Percentiles rank a stretch among this genome's conserved stretches.
phyloP scores from a whole-genome alignment of 257 asterid genomes.

The Fraxinus cuspidata region DNA sequence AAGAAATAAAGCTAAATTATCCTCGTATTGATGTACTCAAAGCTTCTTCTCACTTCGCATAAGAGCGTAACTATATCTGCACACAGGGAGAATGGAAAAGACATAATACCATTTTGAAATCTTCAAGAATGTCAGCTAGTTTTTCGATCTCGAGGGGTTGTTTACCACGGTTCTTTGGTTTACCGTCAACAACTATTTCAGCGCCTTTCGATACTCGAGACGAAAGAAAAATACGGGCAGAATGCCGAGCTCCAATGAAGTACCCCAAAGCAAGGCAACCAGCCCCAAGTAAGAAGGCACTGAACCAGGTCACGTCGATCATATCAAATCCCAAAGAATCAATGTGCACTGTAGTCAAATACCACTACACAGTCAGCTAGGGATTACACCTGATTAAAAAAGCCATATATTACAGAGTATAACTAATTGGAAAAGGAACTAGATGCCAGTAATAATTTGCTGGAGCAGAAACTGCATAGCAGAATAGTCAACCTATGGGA shows the following conservation, averaged over 20 bases:
- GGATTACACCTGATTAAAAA: background rate
- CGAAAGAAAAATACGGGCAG: constrained; percentile 36
- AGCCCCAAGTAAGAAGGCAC: constrained; percentile 72
- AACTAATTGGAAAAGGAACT: background rate
- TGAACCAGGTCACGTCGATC: constrained; percentile 79
- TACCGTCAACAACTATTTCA: constrained; percentile 35
- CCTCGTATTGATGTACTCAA: constrained; percentile 15
- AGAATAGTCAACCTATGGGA: constrained; percentile 1
- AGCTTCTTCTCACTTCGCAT: background rate
- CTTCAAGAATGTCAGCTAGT: constrained; percentile 81
- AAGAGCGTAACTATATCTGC: background rate
- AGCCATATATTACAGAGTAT: background rate
- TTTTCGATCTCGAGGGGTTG: constrained; percentile 67
- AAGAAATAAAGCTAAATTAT: constrained; percentile 8
- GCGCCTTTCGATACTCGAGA: constrained; percentile 27
- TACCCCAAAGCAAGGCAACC: constrained; percentile 80
- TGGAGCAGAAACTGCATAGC: constrained; percentile 10
- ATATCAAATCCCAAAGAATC: constrained; percentile 45
- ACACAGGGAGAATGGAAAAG: constrained; percentile 7
- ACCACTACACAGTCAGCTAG: background rate
- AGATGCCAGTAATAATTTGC: constrained; percentile 29
- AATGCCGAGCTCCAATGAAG: constrained; percentile 59
- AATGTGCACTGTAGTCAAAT: constrained; percentile 40
- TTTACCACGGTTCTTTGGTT: constrained; percentile 54
- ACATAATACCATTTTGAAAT: constrained; percentile 78